Percentiles rank a stretch among this genome's conserved stretches.
Evolutionary conservation across 1,284 basidiomycete genomes (phyloP).

Genomic region (Puccinia horiana): DNA sequence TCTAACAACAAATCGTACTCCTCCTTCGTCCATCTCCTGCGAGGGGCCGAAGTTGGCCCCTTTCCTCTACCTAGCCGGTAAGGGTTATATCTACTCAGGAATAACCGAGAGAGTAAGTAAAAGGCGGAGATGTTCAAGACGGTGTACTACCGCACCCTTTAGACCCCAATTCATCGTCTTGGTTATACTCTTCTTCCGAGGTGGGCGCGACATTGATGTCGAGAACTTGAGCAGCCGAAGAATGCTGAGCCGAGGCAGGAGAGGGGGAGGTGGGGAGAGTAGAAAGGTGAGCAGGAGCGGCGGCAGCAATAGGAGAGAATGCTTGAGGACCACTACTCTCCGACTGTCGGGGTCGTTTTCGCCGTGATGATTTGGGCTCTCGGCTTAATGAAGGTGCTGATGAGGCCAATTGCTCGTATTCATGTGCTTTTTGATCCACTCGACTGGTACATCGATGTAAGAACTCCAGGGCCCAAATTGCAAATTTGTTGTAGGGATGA

Average conservation of each 20-base stretch:
- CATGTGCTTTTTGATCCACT: constrained; percentile 8
- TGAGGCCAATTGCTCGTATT: not conserved
- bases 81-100: constrained; percentile 19
- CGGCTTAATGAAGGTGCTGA: not conserved
- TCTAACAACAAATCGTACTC: constrained; percentile 43
- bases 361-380: not conserved
- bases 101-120: not conserved
- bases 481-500: constrained; percentile 41
- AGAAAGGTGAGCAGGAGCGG: not conserved
- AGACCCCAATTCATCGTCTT: not conserved
- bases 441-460: constrained; percentile 22
- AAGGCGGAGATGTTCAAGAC: not conserved
- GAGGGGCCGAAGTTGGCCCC: constrained; percentile 24
- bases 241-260: not conserved
- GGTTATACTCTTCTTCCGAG: constrained; percentile 19
- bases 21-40: constrained; percentile 43
- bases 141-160: constrained; percentile 14
- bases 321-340: not conserved
- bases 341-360: not conserved
- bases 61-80: constrained; percentile 43
- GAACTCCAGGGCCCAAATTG: constrained; percentile 30
- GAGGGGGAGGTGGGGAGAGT: not conserved
- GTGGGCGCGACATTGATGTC: constrained; percentile 17
- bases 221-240: not conserved
- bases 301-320: not conserved